Conservation (phyloP, 768 basidiomycete species). For the Mycena latifolia region DNA sequence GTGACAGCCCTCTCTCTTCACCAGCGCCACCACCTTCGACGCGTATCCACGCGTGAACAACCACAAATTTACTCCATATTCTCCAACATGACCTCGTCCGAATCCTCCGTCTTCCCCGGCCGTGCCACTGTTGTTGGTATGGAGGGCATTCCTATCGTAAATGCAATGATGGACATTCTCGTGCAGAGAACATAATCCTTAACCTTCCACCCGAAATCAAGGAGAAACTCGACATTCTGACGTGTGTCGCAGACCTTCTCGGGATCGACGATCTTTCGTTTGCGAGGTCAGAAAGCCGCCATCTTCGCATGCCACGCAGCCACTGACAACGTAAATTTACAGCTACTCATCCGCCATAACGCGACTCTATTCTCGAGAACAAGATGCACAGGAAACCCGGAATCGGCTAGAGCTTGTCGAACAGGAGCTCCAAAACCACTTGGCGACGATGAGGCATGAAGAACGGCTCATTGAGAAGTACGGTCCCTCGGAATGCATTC, state of each 20-base stretch:
- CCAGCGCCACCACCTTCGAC: too few species aligned
- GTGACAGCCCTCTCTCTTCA: too few species aligned
- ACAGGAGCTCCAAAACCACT: conserved; percentile 50
- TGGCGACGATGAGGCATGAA: conserved; percentile 51
- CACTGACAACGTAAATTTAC: neutral
- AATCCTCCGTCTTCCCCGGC: too few species aligned
- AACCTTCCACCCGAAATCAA: conserved; percentile 28
- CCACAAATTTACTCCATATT: too few species aligned
- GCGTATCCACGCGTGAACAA: too few species aligned
- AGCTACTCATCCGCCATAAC: conserved; percentile 56
- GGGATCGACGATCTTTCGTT: conserved; percentile 53
- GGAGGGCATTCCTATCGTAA: too few species aligned
- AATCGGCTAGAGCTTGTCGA: conserved; percentile 51
- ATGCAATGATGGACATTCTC: too few species aligned
- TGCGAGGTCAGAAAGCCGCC: conserved; percentile 41
- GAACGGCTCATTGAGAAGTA: conserved; percentile 52
- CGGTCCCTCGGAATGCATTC: conserved; percentile 12
- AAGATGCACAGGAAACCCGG: conserved; percentile 47
- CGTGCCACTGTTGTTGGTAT: too few species aligned
- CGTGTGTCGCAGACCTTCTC: conserved; percentile 44
- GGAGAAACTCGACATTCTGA: conserved; percentile 41
- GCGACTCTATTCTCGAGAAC: conserved; percentile 46
- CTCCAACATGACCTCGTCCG: too few species aligned
- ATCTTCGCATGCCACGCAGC: neutral
- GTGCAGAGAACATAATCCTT: neutral